phyloP scores from a whole-genome alignment of 345 rosid genomes.

The Kandelia obovata region DNA sequence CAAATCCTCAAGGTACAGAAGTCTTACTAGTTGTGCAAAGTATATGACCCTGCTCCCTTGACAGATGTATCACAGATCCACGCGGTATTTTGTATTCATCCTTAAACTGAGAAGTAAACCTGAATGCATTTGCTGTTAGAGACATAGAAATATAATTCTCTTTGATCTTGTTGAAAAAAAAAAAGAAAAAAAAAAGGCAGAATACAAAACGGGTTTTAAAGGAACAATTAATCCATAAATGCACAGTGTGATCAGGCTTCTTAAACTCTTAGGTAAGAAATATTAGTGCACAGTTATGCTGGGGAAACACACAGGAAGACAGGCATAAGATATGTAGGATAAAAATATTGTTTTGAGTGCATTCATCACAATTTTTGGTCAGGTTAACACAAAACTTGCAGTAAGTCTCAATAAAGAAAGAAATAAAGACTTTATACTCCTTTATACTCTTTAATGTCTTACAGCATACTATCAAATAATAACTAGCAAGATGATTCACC shows the following conservation, averaged over 20 bases:
- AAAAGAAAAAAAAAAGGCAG: neutral
- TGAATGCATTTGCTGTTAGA: conserved; percentile 20
- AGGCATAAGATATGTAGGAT: neutral
- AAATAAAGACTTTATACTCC: neutral
- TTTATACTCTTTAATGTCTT: neutral
- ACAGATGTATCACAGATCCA: conserved; percentile 65
- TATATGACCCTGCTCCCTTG: conserved; percentile 59
- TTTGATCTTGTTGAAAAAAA: neutral
- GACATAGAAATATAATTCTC: neutral
- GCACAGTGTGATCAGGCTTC: neutral
- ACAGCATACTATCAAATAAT: neutral
- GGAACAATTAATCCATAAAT: neutral
- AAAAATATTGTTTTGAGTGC: neutral
- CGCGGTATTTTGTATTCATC: conserved; percentile 88
- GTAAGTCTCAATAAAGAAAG: neutral
- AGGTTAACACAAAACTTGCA: neutral
- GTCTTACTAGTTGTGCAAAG: conserved; percentile 64
- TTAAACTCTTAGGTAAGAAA: neutral
- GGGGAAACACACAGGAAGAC: neutral
- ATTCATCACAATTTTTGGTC: neutral
- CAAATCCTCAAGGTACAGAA: neutral
- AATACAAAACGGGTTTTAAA: neutral
- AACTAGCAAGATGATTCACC: conserved; percentile 34
- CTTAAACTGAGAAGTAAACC: conserved; percentile 82
- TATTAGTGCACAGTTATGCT: neutral